These are phyloP conservation scores for Mrakiaceae sp. DNA, from an alignment of 1,284 basidiomycete genomes.

Conservation along the genomic window DNA sequence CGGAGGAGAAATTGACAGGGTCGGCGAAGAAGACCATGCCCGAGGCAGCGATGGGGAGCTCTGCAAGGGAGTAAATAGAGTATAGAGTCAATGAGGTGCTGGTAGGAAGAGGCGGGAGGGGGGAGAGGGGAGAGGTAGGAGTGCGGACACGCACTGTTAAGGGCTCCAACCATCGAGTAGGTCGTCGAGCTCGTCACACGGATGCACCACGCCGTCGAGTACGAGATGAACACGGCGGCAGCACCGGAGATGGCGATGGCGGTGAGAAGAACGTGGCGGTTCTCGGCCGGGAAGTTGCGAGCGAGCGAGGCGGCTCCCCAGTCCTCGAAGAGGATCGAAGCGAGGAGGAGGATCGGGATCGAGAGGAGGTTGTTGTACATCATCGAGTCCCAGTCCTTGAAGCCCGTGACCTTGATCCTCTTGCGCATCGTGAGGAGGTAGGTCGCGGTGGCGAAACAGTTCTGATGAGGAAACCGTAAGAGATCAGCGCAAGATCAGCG, in stretches of 20 bases:
- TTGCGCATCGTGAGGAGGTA: conserved; percentile 97
- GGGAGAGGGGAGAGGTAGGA: not conserved
- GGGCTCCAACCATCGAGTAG: conserved; percentile 96
- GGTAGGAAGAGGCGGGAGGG: not conserved
- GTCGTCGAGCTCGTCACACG: conserved; percentile 94
- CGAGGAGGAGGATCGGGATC: conserved; percentile 75
- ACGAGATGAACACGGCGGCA: conserved; percentile 93
- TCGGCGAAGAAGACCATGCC: conserved; percentile 96
- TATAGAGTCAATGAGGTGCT: not conserved
- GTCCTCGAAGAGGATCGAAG: conserved; percentile 78
- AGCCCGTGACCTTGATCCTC: conserved; percentile 91
- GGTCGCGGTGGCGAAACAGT: conserved; percentile 81
- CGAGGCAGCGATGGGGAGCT: conserved; percentile 91
- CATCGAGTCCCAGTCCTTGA: conserved; percentile 99
- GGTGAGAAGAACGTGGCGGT: conserved; percentile 64
- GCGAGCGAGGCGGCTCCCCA: conserved; percentile 72
- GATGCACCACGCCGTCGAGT: conserved; percentile 98
- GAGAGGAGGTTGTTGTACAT: conserved; percentile 97
- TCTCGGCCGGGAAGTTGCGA: conserved; percentile 80
- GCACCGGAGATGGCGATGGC: conserved; percentile 93
- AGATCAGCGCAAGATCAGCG: not conserved
- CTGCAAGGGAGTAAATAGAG: not conserved
- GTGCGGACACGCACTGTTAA: conserved; percentile 51
- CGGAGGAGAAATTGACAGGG: conserved; percentile 69
- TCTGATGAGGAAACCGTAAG: conserved; percentile 30